phyloP scores from a whole-genome alignment of 768 basidiomycete species.

The Cystobasidium ongulense region DNA sequence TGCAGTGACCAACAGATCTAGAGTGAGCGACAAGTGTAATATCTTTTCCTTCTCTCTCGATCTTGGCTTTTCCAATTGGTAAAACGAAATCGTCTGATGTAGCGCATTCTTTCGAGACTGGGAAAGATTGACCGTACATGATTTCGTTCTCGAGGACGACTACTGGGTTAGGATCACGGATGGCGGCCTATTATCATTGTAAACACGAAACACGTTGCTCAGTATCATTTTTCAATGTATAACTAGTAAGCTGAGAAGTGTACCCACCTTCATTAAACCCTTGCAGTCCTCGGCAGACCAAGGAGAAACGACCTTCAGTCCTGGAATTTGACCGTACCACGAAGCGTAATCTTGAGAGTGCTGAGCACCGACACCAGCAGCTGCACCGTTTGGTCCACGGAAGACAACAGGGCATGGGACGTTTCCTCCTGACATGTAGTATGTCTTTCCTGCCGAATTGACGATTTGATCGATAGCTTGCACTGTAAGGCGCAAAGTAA shows the following conservation, averaged over 20 bases:
- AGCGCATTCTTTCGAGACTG: constrained; percentile 76
- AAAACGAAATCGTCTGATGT: constrained; percentile 91
- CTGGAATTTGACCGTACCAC: constrained; percentile 71
- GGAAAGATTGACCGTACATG: constrained; percentile 95
- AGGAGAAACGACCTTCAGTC: constrained; percentile 93
- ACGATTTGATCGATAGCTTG: constrained; percentile 97
- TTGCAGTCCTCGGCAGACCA: constrained; percentile 99
- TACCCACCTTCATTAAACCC: constrained; percentile 79
- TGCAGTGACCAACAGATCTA: constrained; percentile 89
- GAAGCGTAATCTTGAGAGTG: constrained; percentile 96
- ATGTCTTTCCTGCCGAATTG: constrained; percentile 99
- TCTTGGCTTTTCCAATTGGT: constrained; percentile 94
- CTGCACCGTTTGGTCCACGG: constrained; percentile 98
- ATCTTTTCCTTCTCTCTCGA: constrained; percentile 85
- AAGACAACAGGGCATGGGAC: constrained; percentile 98
- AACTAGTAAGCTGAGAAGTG: background rate
- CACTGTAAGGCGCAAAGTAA: background rate
- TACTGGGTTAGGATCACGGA: constrained; percentile 95
- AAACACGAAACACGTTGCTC: background rate
- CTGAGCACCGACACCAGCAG: constrained; percentile 90
- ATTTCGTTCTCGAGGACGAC: constrained; percentile 99
- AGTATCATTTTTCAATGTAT: background rate
- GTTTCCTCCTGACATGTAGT: constrained; percentile 99
- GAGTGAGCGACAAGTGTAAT: constrained; percentile 95
- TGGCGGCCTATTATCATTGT: constrained; percentile 60